phyloP scores from a whole-genome alignment of 116 monocot species.

The Papilionanthe hybrid region DNA sequence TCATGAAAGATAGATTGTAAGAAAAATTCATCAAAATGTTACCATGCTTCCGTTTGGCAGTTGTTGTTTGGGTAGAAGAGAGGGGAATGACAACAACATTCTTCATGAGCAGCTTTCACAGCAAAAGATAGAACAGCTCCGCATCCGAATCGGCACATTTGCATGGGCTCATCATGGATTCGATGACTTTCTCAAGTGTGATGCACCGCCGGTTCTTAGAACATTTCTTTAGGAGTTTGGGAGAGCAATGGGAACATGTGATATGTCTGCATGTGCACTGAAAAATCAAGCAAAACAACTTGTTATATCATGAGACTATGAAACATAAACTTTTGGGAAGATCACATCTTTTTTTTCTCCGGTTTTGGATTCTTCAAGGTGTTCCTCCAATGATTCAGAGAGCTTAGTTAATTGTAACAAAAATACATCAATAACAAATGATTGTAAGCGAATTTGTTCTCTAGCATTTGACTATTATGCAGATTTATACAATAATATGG shows the following conservation, averaged over 20 bases:
- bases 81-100: constrained; percentile 41
- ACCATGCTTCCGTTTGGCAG: constrained; percentile 8
- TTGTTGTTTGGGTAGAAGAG: constrained; percentile 38
- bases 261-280: constrained; percentile 79
- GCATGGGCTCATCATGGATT: constrained; percentile 52
- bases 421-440: too few species aligned
- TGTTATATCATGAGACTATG: not conserved
- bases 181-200: constrained; percentile 64
- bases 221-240: constrained; percentile 50
- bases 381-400: too few species aligned
- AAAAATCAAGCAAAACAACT: constrained; percentile 9
- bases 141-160: constrained; percentile 48
- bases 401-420: too few species aligned
- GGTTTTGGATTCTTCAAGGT: too few species aligned
- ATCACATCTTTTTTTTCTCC: too few species aligned
- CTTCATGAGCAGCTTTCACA: constrained; percentile 28
- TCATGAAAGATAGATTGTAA: constrained; percentile 12
- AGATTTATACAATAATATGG: too few species aligned
- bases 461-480: too few species aligned
- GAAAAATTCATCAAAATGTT: not conserved
- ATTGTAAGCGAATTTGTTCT: too few species aligned
- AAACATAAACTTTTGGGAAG: too few species aligned
- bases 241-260: constrained; percentile 53
- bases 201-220: constrained; percentile 43
- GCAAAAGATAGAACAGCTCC: constrained; percentile 19